Evolutionary conservation across 208 protist species (phyloP).

Genomic region (Herpetomonas samuelpessoai): DNA sequence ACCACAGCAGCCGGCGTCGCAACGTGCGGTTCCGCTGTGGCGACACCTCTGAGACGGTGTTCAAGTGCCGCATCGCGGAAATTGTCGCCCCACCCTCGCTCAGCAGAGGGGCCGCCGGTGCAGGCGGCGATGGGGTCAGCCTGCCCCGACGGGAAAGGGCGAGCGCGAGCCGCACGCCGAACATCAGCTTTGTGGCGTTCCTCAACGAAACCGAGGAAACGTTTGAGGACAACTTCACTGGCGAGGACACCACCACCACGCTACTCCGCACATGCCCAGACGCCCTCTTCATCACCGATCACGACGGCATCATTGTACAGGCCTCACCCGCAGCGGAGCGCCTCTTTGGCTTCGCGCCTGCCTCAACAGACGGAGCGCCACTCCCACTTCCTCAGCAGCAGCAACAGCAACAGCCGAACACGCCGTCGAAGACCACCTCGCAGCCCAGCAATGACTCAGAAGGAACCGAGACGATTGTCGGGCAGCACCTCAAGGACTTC

Average conservation of each 20-base stretch:
- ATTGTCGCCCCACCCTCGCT: background rate
- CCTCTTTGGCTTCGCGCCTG: constrained; percentile 28
- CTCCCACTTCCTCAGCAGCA: constrained; percentile 12
- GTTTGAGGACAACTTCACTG: background rate
- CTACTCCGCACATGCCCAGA: constrained; percentile 3
- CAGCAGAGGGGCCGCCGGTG: no score
- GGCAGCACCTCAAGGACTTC: no score
- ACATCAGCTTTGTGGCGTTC: background rate
- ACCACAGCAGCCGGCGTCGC: background rate
- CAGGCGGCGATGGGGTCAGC: background rate
- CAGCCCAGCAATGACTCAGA: no score
- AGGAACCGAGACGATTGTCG: no score
- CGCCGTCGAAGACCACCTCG: constrained; percentile 17
- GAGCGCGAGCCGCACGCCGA: background rate
- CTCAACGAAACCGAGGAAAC: background rate
- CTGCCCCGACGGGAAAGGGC: background rate
- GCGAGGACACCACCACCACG: background rate
- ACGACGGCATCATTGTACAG: constrained; percentile 14
- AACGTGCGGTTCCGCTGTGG: background rate
- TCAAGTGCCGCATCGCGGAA: background rate
- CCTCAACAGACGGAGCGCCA: no score
- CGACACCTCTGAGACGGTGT: background rate
- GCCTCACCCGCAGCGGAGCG: constrained; percentile 13
- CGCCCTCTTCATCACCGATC: constrained; percentile 18
- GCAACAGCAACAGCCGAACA: background rate